phyloP scores from a whole-genome alignment of 352 stramenopile species.

The Thalassiosira hispida region DNA sequence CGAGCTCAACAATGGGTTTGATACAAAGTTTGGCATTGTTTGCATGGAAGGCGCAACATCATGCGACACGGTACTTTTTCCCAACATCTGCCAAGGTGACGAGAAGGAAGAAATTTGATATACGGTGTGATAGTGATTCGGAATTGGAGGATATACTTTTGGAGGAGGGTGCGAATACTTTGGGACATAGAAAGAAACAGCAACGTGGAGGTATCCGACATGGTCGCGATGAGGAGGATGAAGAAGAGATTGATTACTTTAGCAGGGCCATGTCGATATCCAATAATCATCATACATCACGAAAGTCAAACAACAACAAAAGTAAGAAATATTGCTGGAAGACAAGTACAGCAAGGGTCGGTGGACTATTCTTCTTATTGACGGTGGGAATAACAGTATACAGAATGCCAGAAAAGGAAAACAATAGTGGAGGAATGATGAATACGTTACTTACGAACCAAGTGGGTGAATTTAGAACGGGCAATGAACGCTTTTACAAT shows the following conservation, averaged over 20 bases:
- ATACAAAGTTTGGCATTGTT: conserved; percentile 26
- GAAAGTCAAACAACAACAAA: neutral
- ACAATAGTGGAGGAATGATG: neutral
- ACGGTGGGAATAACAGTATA: conserved; percentile 27
- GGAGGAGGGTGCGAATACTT: conserved; percentile 33
- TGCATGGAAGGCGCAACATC: conserved; percentile 33
- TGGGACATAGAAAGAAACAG: conserved; percentile 7
- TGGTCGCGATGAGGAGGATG: conserved; percentile 8
- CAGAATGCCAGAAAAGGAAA: conserved; percentile 23
- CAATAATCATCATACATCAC: conserved; percentile 5
- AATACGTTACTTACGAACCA: no score
- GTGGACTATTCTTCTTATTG: conserved; percentile 13
- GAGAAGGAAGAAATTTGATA: conserved; percentile 51
- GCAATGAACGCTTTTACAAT: neutral
- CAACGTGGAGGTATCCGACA: neutral
- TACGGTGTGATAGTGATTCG: conserved; percentile 27
- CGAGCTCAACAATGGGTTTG: conserved; percentile 6
- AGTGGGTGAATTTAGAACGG: neutral
- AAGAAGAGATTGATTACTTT: conserved; percentile 63
- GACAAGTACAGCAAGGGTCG: conserved; percentile 9
- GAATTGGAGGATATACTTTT: conserved; percentile 46
- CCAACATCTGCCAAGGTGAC: conserved; percentile 32
- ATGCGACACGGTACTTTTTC: conserved; percentile 36
- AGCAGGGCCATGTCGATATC: conserved; percentile 47
- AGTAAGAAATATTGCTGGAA: conserved; percentile 14